phyloP scores from a whole-genome alignment of 2,329 filamentous ascomycete species.

The Colletotrichum eleusines region DNA sequence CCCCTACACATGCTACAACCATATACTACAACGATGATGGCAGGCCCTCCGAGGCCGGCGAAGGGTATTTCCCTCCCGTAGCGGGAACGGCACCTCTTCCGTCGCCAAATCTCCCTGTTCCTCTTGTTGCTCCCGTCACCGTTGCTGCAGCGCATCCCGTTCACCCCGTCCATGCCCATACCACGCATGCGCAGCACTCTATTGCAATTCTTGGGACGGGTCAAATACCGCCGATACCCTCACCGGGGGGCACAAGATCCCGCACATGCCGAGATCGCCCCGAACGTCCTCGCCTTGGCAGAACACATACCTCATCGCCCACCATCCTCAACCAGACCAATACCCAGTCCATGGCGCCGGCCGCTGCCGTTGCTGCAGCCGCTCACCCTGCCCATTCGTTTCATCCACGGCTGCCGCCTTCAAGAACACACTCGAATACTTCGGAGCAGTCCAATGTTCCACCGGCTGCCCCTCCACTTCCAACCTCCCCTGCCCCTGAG shows the following conservation, averaged over 20 bases:
- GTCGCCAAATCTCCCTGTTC: conserved; percentile 56
- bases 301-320: conserved; percentile 86
- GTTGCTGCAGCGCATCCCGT: conserved; percentile 50
- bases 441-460: conserved; percentile 63
- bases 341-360: conserved; percentile 50
- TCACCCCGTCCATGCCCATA: conserved; percentile 43
- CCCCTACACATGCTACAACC: conserved; percentile 58
- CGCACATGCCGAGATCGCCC: conserved; percentile 69
- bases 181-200: conserved; percentile 64
- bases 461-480: conserved; percentile 63
- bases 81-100: conserved; percentile 55
- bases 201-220: conserved; percentile 87
- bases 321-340: conserved; percentile 69
- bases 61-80: conserved; percentile 86
- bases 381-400: conserved; percentile 54
- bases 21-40: conserved; percentile 72
- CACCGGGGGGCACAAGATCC: conserved; percentile 76
- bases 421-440: conserved; percentile 70
- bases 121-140: conserved; percentile 54
- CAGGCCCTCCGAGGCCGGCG: conserved; percentile 75
- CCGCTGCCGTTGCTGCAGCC: conserved; percentile 50
- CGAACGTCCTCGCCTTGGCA: conserved; percentile 70
- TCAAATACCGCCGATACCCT: conserved; percentile 83
- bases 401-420: conserved; percentile 58
- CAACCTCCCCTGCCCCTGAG: conserved; percentile 67